Base-by-base conservation (phyloP, 345 rosid genomes). In the Gossypium mustelinum region DNA sequence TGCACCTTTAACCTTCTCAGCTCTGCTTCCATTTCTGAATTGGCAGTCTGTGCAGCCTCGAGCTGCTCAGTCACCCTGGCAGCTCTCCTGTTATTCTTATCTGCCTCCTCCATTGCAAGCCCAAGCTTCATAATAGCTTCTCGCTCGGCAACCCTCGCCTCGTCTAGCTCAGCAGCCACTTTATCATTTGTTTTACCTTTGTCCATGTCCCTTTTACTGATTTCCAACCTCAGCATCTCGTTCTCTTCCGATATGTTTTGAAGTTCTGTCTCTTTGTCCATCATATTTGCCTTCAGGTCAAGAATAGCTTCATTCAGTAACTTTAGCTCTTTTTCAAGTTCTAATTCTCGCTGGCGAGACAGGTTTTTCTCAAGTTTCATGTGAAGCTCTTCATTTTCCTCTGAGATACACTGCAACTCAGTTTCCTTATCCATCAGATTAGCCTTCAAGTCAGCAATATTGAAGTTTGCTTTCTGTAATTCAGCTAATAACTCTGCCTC, bases 1-100 rank as follows among this genome's bases (percentile, higher is more conserved):
- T 96, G 99, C 68, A 96, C 99, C 85, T 93, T 96, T 48, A 93
- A 84, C 85, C 84, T 90, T 86, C 98, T 89, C 68, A 92, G 78
- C 70, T 92, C 97, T 4, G 88, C 80, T 76, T 92, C 97, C 86
- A 88, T 83, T 64, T 92, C 94, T 0, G 88, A 79, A 76, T 84
- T 89, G 17, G 90, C 86, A 48, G 82, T 83, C 79, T 92, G 97
- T 24, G 91, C 88, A 34, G 97, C 94, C 70, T 92, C 97, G 7
- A 93, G 89, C 82, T 96, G 94, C 84, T 96, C 91, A 0, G 89
- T 64, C 55, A 85, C 88, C 68, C 94, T 85, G 12, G 86, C 83
- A 0, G 91, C 87, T 79, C 86, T 86, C 76, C 85, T 85, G 82
- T 87, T 90, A 82, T 86, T 86, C 84, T 87, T 89, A 60, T 92